phyloP scores from a whole-genome alignment of 1,284 basidiomycete genomes.

The Irpex rosettiformis region DNA sequence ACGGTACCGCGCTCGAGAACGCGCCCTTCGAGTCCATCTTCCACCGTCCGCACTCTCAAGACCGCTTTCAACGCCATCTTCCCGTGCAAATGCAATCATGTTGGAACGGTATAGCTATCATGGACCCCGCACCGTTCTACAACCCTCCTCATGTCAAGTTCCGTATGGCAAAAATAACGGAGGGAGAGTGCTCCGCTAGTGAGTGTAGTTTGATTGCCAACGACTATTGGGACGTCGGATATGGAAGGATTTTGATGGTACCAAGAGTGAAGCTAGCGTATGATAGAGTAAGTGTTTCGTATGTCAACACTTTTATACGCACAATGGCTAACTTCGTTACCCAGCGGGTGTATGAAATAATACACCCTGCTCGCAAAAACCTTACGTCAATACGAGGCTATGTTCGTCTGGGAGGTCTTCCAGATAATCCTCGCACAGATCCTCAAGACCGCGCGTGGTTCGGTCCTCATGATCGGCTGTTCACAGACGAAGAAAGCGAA shows the following conservation, averaged over 20 bases:
- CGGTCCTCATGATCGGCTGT: slow-evolving; percentile 90
- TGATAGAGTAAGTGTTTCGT: slow-evolving; percentile 60
- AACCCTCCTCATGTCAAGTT: slow-evolving; percentile 84
- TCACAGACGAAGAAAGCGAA: slow-evolving; percentile 82
- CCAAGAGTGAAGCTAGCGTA: slow-evolving; percentile 94
- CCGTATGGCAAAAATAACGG: slow-evolving; percentile 83
- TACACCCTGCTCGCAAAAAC: slow-evolving; percentile 86
- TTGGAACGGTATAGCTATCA: slow-evolving; percentile 93
- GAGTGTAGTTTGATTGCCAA: slow-evolving; percentile 96
- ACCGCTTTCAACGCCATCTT: slow-evolving; percentile 85
- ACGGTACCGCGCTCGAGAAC: slow-evolving; percentile 94
- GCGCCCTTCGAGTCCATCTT: slow-evolving; percentile 93
- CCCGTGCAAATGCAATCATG: slow-evolving; percentile 94
- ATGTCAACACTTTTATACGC: neutral
- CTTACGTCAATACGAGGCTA: slow-evolving; percentile 93
- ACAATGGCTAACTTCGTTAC: neutral
- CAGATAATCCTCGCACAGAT: slow-evolving; percentile 91
- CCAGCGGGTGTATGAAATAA: slow-evolving; percentile 89
- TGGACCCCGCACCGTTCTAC: slow-evolving; percentile 93
- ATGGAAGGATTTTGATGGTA: slow-evolving; percentile 94
- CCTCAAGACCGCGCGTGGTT: slow-evolving; percentile 95
- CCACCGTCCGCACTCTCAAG: slow-evolving; percentile 72
- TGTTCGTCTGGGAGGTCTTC: slow-evolving; percentile 83
- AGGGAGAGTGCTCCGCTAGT: slow-evolving; percentile 88
- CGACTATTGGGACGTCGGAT: slow-evolving; percentile 91